phyloP scores from a whole-genome alignment of 78 protist genomes.

The Dictyostelium firmibasis region DNA sequence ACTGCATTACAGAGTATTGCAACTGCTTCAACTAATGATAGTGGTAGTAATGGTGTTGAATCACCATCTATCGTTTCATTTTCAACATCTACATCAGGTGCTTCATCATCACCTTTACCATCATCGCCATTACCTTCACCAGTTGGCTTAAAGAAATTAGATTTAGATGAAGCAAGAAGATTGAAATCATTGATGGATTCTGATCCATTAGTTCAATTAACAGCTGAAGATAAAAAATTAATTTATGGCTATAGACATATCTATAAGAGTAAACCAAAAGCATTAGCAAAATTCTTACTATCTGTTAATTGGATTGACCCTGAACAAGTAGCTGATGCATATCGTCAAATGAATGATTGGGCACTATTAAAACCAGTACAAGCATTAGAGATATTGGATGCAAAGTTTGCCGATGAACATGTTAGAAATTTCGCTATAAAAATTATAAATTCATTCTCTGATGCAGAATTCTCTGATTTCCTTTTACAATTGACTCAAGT shows the following conservation, averaged over 20 bases:
- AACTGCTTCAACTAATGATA: background rate
- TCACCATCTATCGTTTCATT: background rate
- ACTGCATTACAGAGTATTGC: background rate
- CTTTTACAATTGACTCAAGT: conserved; percentile 88
- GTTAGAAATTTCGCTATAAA: conserved; percentile 90
- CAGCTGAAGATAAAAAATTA: conserved; percentile 49
- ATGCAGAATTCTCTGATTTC: conserved; percentile 83
- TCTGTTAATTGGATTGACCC: conserved; percentile 52
- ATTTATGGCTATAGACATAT: conserved; percentile 39
- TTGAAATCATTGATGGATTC: conserved; percentile 36
- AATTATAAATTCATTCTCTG: conserved; percentile 74
- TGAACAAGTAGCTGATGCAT: conserved; percentile 56
- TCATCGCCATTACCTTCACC: background rate
- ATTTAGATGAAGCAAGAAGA: conserved; percentile 17
- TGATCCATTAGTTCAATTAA: conserved; percentile 38
- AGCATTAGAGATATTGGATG: conserved; percentile 87
- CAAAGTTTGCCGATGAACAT: conserved; percentile 76
- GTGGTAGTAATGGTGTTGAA: background rate
- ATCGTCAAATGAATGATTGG: conserved; percentile 53
- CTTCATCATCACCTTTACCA: background rate
- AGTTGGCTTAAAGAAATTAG: background rate
- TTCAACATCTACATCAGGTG: background rate
- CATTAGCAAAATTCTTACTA: conserved; percentile 57
- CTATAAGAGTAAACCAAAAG: conserved; percentile 45
- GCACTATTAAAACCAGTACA: conserved; percentile 58